Evolutionary conservation across 208 protist genomes (phyloP).

Genomic region (Leishmania gerbilli): DNA sequence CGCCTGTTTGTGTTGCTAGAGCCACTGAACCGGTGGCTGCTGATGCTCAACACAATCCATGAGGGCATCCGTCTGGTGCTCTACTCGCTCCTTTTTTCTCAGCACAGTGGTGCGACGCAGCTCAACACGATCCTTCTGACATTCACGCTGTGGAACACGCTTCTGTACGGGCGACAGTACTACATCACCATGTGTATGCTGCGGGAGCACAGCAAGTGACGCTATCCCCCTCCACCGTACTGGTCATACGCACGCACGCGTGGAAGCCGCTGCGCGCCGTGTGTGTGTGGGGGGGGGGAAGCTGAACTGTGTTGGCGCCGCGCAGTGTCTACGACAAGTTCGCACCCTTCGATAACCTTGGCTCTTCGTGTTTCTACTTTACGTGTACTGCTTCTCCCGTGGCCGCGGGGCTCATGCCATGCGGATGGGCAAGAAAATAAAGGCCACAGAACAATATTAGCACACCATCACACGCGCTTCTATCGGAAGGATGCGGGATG

Average conservation of each 20-base stretch:
- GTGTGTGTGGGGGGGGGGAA: background rate
- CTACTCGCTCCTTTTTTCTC: slow-evolving; percentile 41
- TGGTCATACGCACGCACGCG: too few relatives aligned
- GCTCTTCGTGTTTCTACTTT: slow-evolving; percentile 5
- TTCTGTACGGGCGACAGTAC: slow-evolving; percentile 56
- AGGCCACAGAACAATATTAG: background rate
- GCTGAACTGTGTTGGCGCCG: background rate
- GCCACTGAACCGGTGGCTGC: slow-evolving; percentile 58
- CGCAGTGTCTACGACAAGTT: background rate
- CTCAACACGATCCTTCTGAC: slow-evolving; percentile 65
- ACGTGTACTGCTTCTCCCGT: background rate
- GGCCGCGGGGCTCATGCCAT: background rate
- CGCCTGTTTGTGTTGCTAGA: slow-evolving; percentile 53
- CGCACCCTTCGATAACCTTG: background rate
- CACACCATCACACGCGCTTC: background rate
- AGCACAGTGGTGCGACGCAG: slow-evolving; percentile 40
- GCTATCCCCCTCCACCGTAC: background rate
- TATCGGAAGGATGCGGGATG: background rate
- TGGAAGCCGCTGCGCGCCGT: background rate
- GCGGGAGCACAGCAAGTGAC: slow-evolving; percentile 33
- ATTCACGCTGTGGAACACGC: slow-evolving; percentile 51
- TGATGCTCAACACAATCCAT: slow-evolving; percentile 46
- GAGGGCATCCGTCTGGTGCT: slow-evolving; percentile 50
- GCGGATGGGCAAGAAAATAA: background rate
- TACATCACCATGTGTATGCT: slow-evolving; percentile 53